phyloP scores from a whole-genome alignment of 23 red algal genomes.

The Agarophyton chilense region DNA sequence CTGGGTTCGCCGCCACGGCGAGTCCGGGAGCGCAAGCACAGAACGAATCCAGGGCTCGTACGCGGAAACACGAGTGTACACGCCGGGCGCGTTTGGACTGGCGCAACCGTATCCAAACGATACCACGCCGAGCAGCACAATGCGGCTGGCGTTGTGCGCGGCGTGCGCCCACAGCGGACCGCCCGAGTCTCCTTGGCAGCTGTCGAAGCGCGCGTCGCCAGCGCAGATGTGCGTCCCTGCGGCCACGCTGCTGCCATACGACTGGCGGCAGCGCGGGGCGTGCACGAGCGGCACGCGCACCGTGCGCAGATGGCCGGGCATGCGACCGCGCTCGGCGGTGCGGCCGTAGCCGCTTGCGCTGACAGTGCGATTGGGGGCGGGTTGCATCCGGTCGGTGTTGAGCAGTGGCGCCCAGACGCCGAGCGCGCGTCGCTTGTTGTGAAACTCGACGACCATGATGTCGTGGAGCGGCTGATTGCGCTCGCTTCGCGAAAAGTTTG shows the following conservation, averaged over 20 bases:
- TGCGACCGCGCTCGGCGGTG: not conserved
- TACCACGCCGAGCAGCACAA: constrained; percentile 46
- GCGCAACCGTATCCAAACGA: constrained; percentile 79
- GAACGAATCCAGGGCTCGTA: constrained; percentile 52
- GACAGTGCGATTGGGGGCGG: not conserved
- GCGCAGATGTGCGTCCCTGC: constrained; percentile 27
- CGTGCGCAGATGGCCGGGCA: constrained; percentile 39
- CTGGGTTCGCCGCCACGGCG: not conserved
- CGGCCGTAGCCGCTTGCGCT: constrained; percentile 51
- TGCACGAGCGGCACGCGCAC: constrained; percentile 38
- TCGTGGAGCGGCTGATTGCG: constrained; percentile 28
- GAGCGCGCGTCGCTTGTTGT: not conserved
- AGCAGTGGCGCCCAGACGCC: constrained; percentile 22
- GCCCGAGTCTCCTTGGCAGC: constrained; percentile 64
- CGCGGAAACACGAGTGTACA: constrained; percentile 57
- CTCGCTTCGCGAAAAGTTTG: constrained; percentile 23
- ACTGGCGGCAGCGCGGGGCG: not conserved
- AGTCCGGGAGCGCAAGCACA: not conserved
- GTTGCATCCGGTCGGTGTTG: not conserved
- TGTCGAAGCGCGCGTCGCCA: constrained; percentile 42
- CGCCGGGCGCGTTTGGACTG: constrained; percentile 32
- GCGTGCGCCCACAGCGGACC: constrained; percentile 53
- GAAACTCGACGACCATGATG: constrained; percentile 61
- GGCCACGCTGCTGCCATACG: constrained; percentile 1
- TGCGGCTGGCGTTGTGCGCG: not conserved